Conservation (phyloP, 1,284 basidiomycete genomes). For the Cryptococcus neoformans region DNA sequence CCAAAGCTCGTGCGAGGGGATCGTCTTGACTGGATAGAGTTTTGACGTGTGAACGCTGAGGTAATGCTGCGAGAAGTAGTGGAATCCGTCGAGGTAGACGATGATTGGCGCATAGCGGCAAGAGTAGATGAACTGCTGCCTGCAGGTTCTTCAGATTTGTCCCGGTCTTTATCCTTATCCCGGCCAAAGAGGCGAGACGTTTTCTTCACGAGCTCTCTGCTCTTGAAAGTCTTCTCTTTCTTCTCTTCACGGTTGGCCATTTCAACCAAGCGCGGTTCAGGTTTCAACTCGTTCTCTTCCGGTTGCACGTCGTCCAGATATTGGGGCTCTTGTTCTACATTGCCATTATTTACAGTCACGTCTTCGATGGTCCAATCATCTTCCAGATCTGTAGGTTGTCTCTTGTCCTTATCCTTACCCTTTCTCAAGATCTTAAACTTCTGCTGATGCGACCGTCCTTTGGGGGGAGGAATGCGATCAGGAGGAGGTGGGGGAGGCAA, state of each 20-base stretch:
- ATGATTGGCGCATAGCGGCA: conserved; percentile 28
- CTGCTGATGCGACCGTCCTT: neutral
- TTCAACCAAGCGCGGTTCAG: conserved; percentile 12
- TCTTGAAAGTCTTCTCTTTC: conserved; percentile 27
- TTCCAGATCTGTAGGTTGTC: conserved; percentile 20
- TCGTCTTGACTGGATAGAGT: conserved; percentile 11
- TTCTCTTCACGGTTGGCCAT: conserved; percentile 16
- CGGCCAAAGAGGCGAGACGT: conserved; percentile 41
- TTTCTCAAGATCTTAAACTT: conserved; percentile 23
- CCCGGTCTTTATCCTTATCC: conserved; percentile 13
- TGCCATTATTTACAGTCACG: neutral
- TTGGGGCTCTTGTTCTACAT: neutral
- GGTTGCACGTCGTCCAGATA: neutral
- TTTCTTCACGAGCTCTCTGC: conserved; percentile 40
- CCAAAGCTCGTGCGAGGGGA: conserved; percentile 9
- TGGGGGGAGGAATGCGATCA: conserved; percentile 15
- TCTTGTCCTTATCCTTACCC: conserved; percentile 15
- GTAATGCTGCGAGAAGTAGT: conserved; percentile 12
- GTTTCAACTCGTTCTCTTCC: neutral
- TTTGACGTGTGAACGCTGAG: conserved; percentile 16
- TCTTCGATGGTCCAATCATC: conserved; percentile 44
- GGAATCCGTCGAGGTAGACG: conserved; percentile 31
- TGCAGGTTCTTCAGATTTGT: conserved; percentile 7
- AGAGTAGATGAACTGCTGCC: conserved; percentile 11
- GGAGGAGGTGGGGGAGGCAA: conserved; percentile 18